Evolutionary conservation across 345 rosid species (phyloP).

Genomic region (Camelina hispida): DNA sequence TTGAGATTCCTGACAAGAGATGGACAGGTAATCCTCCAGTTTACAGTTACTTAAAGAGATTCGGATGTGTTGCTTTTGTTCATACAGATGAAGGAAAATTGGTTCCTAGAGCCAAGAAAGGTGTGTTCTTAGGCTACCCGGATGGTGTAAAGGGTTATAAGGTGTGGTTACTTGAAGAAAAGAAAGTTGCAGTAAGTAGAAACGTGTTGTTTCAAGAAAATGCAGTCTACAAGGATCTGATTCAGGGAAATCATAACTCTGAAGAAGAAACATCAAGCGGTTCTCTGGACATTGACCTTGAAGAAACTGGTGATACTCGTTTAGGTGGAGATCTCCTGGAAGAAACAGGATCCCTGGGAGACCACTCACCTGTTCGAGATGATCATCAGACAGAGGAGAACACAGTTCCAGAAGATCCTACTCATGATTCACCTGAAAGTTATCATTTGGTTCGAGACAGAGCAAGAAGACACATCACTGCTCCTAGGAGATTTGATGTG

Average conservation of each 20-base stretch:
- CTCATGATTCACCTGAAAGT: no score
- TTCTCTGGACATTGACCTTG: neutral
- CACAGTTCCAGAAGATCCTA: no score
- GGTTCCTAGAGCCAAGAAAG: neutral
- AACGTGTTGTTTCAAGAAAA: no score
- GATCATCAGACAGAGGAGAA: neutral
- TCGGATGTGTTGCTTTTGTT: neutral
- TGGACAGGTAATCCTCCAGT: neutral
- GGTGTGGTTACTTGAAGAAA: no score
- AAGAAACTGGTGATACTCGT: neutral
- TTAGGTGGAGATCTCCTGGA: neutral
- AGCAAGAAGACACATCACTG: neutral
- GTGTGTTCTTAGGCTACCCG: neutral
- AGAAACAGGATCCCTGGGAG: neutral
- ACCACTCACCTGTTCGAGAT: neutral
- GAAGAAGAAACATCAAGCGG: neutral
- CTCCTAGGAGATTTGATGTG: neutral
- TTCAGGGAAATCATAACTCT: neutral
- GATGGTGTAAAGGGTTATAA: no score
- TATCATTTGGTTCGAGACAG: neutral
- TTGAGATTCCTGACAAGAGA: neutral
- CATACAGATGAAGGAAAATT: neutral
- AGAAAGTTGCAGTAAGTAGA: no score
- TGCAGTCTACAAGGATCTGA: neutral
- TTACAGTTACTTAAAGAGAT: neutral